Conservation (phyloP, 73 alveolate species). For the Symbiodinium pilosum region DNA sequence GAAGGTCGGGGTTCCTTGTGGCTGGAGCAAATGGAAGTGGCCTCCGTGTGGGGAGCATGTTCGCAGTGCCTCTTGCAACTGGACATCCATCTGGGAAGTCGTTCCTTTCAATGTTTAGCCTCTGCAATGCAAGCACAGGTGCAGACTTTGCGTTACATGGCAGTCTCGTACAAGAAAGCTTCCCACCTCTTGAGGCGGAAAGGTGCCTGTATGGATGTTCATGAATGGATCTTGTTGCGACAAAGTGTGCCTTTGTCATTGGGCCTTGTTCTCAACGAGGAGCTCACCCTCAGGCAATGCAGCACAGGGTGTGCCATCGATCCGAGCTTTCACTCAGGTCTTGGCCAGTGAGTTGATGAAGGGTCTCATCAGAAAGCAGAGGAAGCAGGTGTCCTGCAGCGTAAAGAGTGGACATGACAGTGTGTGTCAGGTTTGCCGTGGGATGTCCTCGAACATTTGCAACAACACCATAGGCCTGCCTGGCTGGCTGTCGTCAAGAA, state of each 20-base stretch:
- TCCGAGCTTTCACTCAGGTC: constrained; percentile 17
- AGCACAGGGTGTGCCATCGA: no score
- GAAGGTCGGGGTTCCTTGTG: constrained; percentile 85
- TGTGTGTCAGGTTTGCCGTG: no score
- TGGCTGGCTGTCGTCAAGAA: constrained; percentile 22
- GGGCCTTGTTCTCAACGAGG: constrained; percentile 50
- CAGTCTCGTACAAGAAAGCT: not conserved
- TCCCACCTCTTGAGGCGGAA: constrained; percentile 41
- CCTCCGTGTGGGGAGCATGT: not conserved
- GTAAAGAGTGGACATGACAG: not conserved
- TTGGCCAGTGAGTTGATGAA: constrained; percentile 61
- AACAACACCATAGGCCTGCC: constrained; percentile 65
- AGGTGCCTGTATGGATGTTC: constrained; percentile 21
- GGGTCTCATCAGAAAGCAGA: constrained; percentile 94
- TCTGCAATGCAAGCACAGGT: not conserved
- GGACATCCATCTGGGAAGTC: constrained; percentile 77
- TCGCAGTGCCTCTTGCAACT: constrained; percentile 32
- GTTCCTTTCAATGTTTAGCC: constrained; percentile 81
- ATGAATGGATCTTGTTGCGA: no score
- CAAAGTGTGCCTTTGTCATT: not conserved
- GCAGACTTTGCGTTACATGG: no score
- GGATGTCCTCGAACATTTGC: constrained; percentile 70
- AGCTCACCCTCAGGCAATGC: constrained; percentile 32
- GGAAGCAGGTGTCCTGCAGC: constrained; percentile 89
- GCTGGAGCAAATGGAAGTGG: no score